These are phyloP conservation scores for Straminergon stramineum DNA, from an alignment of 225 moss, liverwort and hornwort genomes.

Conservation along the genomic window DNA sequence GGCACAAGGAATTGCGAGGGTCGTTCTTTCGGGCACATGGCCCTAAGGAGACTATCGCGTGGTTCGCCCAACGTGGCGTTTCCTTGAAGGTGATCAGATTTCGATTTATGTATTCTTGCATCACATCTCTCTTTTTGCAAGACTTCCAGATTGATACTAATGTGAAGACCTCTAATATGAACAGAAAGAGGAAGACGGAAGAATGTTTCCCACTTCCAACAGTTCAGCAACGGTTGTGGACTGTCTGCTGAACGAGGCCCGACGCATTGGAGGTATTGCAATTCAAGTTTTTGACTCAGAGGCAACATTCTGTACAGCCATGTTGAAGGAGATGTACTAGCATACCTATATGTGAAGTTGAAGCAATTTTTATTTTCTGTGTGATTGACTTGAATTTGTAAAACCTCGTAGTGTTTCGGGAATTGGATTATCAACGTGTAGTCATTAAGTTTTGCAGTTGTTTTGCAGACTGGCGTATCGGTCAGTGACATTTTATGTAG, in stretches of 20 bases:
- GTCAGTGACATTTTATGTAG: slow-evolving; percentile 38
- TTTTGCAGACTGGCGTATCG: slow-evolving; percentile 61
- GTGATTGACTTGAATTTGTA: not conserved
- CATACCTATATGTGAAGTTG: not conserved
- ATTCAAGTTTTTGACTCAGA: not conserved
- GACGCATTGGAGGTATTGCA: slow-evolving; percentile 54
- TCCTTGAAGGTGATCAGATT: slow-evolving; percentile 47
- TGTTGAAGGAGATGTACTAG: not conserved
- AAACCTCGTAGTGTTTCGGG: not conserved
- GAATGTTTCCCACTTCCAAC: slow-evolving; percentile 83
- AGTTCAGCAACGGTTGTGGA: slow-evolving; percentile 77
- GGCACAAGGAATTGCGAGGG: slow-evolving; percentile 86
- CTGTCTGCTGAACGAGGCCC: slow-evolving; percentile 73
- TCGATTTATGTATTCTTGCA: not conserved
- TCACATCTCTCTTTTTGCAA: not conserved
- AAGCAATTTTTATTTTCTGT: not conserved
- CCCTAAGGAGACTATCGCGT: slow-evolving; percentile 70
- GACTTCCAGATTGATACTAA: not conserved
- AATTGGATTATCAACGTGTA: not conserved
- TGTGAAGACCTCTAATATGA: not conserved
- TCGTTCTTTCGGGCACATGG: slow-evolving; percentile 77
- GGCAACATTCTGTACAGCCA: not conserved
- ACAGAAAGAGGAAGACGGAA: slow-evolving; percentile 85
- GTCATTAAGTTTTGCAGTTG: slow-evolving; percentile 47
- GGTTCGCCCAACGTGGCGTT: slow-evolving; percentile 74